phyloP scores from a whole-genome alignment of 2,329 filamentous ascomycete species.

The Thelonectria blattea region DNA sequence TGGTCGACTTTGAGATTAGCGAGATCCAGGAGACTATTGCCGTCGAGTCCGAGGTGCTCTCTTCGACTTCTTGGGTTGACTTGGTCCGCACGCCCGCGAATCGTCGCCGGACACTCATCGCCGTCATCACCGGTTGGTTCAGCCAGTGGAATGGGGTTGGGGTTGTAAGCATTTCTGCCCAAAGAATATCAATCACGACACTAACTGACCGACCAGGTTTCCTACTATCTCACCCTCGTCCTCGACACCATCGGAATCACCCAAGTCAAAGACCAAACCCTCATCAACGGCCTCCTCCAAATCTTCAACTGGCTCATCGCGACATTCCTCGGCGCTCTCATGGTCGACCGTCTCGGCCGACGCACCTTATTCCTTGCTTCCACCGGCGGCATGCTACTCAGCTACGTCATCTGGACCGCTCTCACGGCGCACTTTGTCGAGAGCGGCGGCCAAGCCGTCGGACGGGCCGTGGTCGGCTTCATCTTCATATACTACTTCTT shows the following conservation, averaged over 20 bases:
- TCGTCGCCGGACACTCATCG: conserved; percentile 16
- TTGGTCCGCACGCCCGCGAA: conserved; percentile 4
- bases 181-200: no score
- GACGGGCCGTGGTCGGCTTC: conserved; percentile 41
- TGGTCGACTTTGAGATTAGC: no score
- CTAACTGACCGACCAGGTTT: not conserved
- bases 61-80: no score
- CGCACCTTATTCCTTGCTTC: conserved; percentile 46
- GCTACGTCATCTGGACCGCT: conserved; percentile 40
- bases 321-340: conserved; percentile 42
- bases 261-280: conserved; percentile 43
- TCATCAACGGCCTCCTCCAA: conserved; percentile 38
- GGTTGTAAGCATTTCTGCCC: not conserved
- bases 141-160: conserved; percentile 15
- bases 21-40: no score
- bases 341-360: conserved; percentile 48
- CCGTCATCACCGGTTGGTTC: conserved; percentile 15
- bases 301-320: conserved; percentile 46
- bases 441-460: conserved; percentile 19
- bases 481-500: conserved; percentile 47
- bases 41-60: no score
- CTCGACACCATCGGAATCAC: conserved; percentile 45
- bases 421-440: conserved; percentile 37
- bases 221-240: conserved; percentile 45
- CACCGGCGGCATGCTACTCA: conserved; percentile 43